Base-by-base conservation (phyloP, 768 basidiomycete genomes). In the Auriculariales sp. region DNA sequence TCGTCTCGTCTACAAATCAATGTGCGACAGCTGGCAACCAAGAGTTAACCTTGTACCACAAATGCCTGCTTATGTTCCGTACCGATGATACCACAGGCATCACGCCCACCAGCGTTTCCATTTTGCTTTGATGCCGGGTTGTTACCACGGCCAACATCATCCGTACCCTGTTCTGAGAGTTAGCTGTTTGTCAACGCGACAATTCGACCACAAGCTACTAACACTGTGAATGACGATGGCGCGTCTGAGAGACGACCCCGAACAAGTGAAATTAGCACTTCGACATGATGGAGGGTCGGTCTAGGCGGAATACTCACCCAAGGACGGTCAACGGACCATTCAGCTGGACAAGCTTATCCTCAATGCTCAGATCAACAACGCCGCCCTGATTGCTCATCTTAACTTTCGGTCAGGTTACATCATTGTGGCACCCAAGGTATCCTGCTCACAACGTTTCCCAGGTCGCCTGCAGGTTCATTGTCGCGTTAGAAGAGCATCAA, bases 51-150 rank as follows among this genome's bases (percentile, higher is more conserved):
- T n/a, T n/a, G n/a, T n/a, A n/a, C n/a, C n/a, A n/a, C n/a, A n/a
- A n/a, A n/a, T n/a, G n/a, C n/a, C n/a, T n/a, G n/a, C n/a, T n/a
- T n/a, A n/a, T n/a, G n/a, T n/a, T n/a, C n/a, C 35, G 35, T 61
- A 76, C 83, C 84, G 55, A 89, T 83, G 47, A 89, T 76, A 56
- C 86, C 87, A 58, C 88, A 90, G 11, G 88, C 86, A n/a, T 76
- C 72, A 50, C 85, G 71, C 28, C 69, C 77, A 10, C 82, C 81
- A 14, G 87, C 81, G 58, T 89, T 84, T 7, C 87, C 87, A 3
- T 84, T 89, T 61, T 75, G 84, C 50, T 79, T 66, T 19, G 81
- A 83, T 54, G 86, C 84, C 27, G 74, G 67, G 57, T 81, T 71
- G 34, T 66, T 69, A 14, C 84, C 83, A 52, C 64, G 68, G n/a